Evolutionary conservation across 2,329 filamentous ascomycete genomes (phyloP), one percentile per base, ranked within the genome.

Genomic region (Pseudopithomyces maydicus): DNA sequence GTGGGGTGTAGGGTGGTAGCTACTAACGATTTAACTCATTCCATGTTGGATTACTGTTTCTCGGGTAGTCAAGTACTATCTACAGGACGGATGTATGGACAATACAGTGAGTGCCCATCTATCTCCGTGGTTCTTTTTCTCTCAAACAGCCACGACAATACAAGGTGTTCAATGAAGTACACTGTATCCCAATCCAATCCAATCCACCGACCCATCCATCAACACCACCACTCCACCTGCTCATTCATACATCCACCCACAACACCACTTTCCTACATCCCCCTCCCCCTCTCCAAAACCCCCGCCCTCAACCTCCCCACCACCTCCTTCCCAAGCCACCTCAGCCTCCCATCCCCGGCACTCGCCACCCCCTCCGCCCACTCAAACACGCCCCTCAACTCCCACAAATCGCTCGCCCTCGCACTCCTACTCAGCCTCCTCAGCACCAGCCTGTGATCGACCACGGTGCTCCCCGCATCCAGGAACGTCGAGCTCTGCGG

Each of bases 401-500:
- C 86, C 80, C 85, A 84, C 47, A 91, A 67, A 52, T 76, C 70
- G 12, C 65, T 65, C 0, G 64, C 56, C 32, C 60, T 69, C 41
- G 81, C 78, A 69, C 89, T 85, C 49, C 79, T 78, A 6, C 69
- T 75, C 60, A 73, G 71, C 58, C 62, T 61, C 54, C 71, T 57
- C 58, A 97, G 80, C 56, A 88, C 84, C 23, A 97, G 77, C 38
- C 89, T 81, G 32, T 87, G 85, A 70, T 97, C 93, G 1, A 96
- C 86, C 0, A 85, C 82, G 5, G 85, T 89, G 4, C 80, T 79
- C 32, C 81, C 80, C 8, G 83, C 80, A 64, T 84, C 85, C 7
- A 80, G 76, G 56, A 83, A 80, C 6, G 74, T 74, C 8, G 75
- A 78, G 6, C 80, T 83, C 26, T 82, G 58, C 33, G 63, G 60